Base-by-base conservation (phyloP, 1,284 basidiomycete genomes). In the Moesziomyces sp. region DNA sequence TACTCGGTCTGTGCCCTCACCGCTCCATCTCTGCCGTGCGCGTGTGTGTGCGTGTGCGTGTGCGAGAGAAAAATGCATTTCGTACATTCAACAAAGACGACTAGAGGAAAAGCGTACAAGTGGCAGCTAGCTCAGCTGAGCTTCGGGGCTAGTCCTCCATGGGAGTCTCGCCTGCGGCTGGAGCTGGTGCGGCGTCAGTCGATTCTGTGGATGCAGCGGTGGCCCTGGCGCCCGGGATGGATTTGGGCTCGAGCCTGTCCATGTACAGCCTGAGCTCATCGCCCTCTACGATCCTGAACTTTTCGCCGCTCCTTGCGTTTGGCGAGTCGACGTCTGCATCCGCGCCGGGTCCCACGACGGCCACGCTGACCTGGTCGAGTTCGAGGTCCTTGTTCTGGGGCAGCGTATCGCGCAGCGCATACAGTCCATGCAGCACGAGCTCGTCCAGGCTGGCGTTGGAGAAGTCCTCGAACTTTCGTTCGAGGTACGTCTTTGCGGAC, bases 401-500 rank as follows among this genome's bases (percentile, higher is more conserved):
- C 45, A 84, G 58, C 26, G 81, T 82, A 48, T 84, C 82, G 42
- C 83, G 61, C 43, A 84, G 50, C 23, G 83, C 83, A 42, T 78
- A 77, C 47, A 84, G 57, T 3, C 79, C 83, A 48, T 84, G 79
- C 18, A 76, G 48, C 3, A 84, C 61, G 30, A 84, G 56, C 14
- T 68, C 58, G 28, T 84, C 80, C 18, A 77, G 49, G 35, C 60
- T 59, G 8, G 76, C 76, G 8, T 76, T 63, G 16, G 58, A 21
- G 83, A 99, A 98, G 77, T 88, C 89, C 83, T 94, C 92, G 80
- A 90, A 95, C 84, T 98, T 91, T 84, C 92, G 92, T 87, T 99
- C 97, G 30, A 99, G 88, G 85, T 99, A 99, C 9, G 97, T 99
- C 87, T 98, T 99, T 57, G 97, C 96, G 78, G 93, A 95, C 86